A percentile compares a stretch with the other conserved stretches of the same genome.
These are phyloP conservation scores for Aspergillus ruber DNA, from an alignment of 2,329 filamentous ascomycete species.

Conservation along the genomic window DNA sequence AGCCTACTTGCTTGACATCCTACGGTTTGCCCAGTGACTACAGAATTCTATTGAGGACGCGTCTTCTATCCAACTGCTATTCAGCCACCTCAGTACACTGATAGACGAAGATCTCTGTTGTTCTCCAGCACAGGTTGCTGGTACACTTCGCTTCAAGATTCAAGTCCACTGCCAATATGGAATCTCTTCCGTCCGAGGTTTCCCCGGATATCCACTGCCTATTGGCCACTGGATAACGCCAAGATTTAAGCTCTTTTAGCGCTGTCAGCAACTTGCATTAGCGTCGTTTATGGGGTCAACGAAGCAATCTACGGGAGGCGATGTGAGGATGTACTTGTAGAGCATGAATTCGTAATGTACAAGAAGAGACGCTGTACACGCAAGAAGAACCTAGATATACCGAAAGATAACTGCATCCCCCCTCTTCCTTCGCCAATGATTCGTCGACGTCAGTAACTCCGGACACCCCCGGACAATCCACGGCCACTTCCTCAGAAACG, in stretches of 20 bases:
- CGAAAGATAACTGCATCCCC: conserved; percentile 23
- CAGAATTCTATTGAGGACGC: too few relatives aligned
- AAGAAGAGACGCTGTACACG: neutral
- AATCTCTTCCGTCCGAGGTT: too few relatives aligned
- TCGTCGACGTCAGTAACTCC: conserved; percentile 19
- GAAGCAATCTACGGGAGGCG: neutral
- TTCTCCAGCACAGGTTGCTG: too few relatives aligned
- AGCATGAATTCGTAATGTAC: neutral
- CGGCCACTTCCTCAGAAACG: conserved; percentile 43
- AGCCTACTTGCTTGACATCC: too few relatives aligned
- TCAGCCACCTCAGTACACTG: too few relatives aligned
- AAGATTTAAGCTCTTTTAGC: conserved; percentile 2
- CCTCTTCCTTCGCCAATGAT: conserved; percentile 19
- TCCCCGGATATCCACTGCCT: too few relatives aligned
- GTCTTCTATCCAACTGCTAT: too few relatives aligned
- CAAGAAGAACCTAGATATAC: conserved; percentile 11
- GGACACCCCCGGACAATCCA: conserved; percentile 22
- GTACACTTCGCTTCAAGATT: too few relatives aligned
- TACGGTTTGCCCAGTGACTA: too few relatives aligned
- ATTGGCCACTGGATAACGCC: neutral
- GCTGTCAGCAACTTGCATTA: conserved; percentile 12
- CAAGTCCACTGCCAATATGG: too few relatives aligned
- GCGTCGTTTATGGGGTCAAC: conserved; percentile 1
- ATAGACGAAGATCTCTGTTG: too few relatives aligned
- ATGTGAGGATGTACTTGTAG: neutral